These are phyloP conservation scores for Aegilops longissima DNA, from an alignment of 176 grass and related monocot genomes.

Conservation along the genomic window DNA sequence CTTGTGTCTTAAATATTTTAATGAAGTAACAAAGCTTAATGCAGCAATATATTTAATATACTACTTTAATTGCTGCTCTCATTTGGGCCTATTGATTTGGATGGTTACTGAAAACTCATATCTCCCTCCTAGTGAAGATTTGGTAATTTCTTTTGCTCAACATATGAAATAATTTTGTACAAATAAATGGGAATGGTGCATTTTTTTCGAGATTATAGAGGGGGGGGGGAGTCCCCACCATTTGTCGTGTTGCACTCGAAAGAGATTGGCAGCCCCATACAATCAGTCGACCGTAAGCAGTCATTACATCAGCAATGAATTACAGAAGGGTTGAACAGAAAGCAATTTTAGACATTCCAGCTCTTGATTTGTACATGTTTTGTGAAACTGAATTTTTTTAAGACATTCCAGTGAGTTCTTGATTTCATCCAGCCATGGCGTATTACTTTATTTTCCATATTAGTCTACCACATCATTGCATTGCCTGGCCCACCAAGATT, in stretches of 20 bases:
- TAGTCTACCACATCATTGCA: neutral
- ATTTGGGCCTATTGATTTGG: neutral
- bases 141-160: neutral
- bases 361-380: neutral
- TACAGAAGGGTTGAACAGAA: too few species aligned
- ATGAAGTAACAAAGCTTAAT: neutral
- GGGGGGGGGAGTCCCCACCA: too few species aligned
- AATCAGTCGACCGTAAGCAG: too few species aligned
- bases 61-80: neutral
- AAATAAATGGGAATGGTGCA: neutral
- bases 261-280: too few species aligned
- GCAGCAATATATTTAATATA: neutral
- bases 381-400: neutral
- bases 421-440: neutral
- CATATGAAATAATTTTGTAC: neutral
- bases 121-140: neutral
- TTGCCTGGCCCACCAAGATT: neutral
- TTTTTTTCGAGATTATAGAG: neutral
- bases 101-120: neutral
- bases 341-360: too few species aligned
- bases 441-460: slow-evolving; percentile 16
- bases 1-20: neutral
- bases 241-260: too few species aligned
- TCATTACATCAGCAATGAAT: too few species aligned
- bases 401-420: too few species aligned